Evolutionary conservation across 805 yeast species (phyloP).

Genomic region (Zygosaccharomyces lentus): DNA sequence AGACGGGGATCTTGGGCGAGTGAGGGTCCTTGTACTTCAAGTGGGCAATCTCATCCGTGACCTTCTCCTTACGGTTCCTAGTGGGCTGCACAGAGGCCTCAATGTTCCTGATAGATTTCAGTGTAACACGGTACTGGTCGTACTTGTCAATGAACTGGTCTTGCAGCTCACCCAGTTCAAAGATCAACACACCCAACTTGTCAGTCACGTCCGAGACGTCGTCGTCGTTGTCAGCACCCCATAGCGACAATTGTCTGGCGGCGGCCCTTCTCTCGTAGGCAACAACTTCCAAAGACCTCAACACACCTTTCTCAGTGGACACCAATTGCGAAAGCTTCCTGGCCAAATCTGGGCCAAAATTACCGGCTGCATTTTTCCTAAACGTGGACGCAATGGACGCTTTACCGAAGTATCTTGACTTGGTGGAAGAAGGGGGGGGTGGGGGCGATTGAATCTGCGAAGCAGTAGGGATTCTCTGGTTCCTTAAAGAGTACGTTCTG

Average conservation of each 20-base stretch:
- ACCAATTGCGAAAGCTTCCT: slow-evolving; percentile 87
- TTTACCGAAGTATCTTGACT: slow-evolving; percentile 70
- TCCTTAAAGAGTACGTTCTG: slow-evolving; percentile 80
- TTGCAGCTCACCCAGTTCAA: slow-evolving; percentile 96
- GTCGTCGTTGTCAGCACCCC: slow-evolving; percentile 99
- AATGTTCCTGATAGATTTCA: slow-evolving; percentile 91
- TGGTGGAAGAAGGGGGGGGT: slow-evolving; percentile 74
- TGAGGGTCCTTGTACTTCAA: slow-evolving; percentile 98
- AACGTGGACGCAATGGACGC: slow-evolving; percentile 63
- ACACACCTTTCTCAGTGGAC: slow-evolving; percentile 93
- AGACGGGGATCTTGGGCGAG: slow-evolving; percentile 89
- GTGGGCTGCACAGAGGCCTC: slow-evolving; percentile 98
- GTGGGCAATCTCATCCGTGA: slow-evolving; percentile 96
- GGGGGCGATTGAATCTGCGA: slow-evolving; percentile 76
- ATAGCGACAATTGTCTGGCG: slow-evolving; percentile 91
- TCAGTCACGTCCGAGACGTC: slow-evolving; percentile 96
- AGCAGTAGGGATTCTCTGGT: slow-evolving; percentile 76
- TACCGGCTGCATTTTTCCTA: slow-evolving; percentile 84
- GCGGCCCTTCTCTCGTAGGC: slow-evolving; percentile 93
- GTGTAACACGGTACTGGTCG: slow-evolving; percentile 94
- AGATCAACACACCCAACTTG: slow-evolving; percentile 91
- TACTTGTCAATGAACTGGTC: slow-evolving; percentile 97
- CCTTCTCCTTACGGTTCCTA: slow-evolving; percentile 95
- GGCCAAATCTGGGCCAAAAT: slow-evolving; percentile 90
- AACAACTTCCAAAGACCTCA: slow-evolving; percentile 89